These are phyloP conservation scores for Priceomyces castillae DNA, from an alignment of 805 yeast genomes.

Conservation along the genomic window DNA sequence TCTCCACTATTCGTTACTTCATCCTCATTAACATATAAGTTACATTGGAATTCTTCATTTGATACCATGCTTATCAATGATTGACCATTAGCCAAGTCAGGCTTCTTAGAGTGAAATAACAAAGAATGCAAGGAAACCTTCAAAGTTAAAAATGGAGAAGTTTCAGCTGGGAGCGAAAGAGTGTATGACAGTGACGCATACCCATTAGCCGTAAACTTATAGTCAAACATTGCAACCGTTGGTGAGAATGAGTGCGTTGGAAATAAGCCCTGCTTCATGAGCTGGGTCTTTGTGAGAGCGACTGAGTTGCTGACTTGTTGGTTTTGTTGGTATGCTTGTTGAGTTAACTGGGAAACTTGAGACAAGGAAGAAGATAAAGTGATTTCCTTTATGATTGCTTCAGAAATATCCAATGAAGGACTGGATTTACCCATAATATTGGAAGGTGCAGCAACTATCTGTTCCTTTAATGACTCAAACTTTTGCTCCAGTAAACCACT, in stretches of 20 bases:
- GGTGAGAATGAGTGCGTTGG: conserved; percentile 28
- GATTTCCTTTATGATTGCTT: conserved; percentile 37
- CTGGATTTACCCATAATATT: conserved; percentile 29
- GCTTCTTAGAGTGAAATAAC: conserved; percentile 28
- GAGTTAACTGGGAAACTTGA: conserved; percentile 11
- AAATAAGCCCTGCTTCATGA: conserved; percentile 27
- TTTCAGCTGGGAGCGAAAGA: conserved; percentile 35
- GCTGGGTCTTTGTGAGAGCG: conserved; percentile 25
- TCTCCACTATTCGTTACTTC: conserved; percentile 34
- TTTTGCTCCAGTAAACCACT: conserved; percentile 5
- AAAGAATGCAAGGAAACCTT: conserved; percentile 35
- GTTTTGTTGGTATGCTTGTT: conserved; percentile 14
- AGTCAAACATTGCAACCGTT: conserved; percentile 34
- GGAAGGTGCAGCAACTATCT: conserved; percentile 6
- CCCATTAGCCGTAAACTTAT: conserved; percentile 37
- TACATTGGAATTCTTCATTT: conserved; percentile 43
- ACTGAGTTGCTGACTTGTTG: conserved; percentile 3
- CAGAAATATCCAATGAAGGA: conserved; percentile 24
- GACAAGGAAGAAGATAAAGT: conserved; percentile 31
- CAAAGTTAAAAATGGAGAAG: conserved; percentile 32
- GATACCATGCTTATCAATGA: conserved; percentile 29
- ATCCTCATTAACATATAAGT: conserved; percentile 36
- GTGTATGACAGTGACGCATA: conserved; percentile 39
- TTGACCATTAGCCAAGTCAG: conserved; percentile 32
- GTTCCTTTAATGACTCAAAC: conserved; percentile 8